Evolutionary conservation across 129 eudicot genomes (phyloP).

Genomic region (Artemisia tridentata): DNA sequence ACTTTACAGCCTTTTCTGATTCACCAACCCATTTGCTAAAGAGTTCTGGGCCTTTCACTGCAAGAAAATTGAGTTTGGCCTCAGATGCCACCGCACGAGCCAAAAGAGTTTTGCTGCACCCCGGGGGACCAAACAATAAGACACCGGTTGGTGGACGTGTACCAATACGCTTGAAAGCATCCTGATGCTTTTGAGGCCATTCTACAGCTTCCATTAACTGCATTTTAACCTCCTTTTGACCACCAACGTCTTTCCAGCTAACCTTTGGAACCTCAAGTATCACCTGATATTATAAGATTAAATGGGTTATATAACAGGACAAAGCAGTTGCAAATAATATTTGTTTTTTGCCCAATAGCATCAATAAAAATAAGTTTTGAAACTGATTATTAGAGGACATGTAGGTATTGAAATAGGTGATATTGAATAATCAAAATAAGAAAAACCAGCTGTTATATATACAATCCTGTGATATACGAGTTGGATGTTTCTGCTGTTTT

Average conservation of each 20-base stretch:
- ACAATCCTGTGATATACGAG: too few relatives aligned
- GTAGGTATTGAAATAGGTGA: too few relatives aligned
- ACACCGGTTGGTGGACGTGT: conserved; percentile 88
- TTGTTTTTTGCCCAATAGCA: background rate
- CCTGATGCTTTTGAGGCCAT: conserved; percentile 95
- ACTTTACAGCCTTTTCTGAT: conserved; percentile 93
- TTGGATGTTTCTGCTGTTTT: too few relatives aligned
- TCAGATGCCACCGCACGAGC: conserved; percentile 97
- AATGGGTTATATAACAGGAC: conserved; percentile 5
- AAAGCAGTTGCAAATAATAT: background rate
- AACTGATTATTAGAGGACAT: too few relatives aligned
- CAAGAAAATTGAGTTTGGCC: conserved; percentile 88
- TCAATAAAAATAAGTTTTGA: background rate
- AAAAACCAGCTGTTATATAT: too few relatives aligned
- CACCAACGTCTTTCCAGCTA: conserved; percentile 94
- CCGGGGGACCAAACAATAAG: conserved; percentile 94
- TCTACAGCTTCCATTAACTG: conserved; percentile 90
- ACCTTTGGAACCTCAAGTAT: conserved; percentile 91
- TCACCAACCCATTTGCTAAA: conserved; percentile 99
- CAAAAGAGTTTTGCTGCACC: conserved; percentile 96
- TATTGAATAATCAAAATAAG: too few relatives aligned
- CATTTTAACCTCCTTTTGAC: conserved; percentile 82
- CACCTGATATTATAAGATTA: conserved; percentile 42
- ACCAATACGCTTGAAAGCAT: conserved; percentile 80
- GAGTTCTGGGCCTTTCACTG: conserved; percentile 98